Conservation (phyloP, 2,329 filamentous ascomycete species). For the Claviceps purpurea region DNA sequence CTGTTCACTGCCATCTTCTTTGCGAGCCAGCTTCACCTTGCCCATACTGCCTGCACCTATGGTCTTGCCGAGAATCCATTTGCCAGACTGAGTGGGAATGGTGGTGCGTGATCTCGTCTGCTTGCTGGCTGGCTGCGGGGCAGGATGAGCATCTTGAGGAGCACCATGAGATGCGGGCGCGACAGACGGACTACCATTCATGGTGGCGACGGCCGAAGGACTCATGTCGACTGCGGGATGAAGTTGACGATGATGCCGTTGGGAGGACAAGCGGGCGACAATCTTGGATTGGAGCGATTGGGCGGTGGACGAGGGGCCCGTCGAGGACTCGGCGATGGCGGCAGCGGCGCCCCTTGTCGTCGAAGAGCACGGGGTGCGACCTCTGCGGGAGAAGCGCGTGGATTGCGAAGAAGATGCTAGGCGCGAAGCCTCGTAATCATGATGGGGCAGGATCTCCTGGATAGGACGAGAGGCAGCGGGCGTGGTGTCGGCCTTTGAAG, state of each 20-base stretch:
- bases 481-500: slow-evolving; percentile 16
- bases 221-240: slow-evolving; percentile 32
- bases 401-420: slow-evolving; percentile 41
- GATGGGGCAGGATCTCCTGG: slow-evolving; percentile 36
- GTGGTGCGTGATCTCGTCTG: slow-evolving; percentile 56
- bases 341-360: slow-evolving; percentile 38
- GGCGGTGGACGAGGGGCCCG: slow-evolving; percentile 7
- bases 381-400: slow-evolving; percentile 53
- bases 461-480: slow-evolving; percentile 18
- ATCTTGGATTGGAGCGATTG: slow-evolving; percentile 31
- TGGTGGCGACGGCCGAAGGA: slow-evolving; percentile 31
- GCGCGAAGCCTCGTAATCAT: slow-evolving; percentile 63
- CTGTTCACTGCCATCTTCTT: slow-evolving; percentile 82
- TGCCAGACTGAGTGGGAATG: slow-evolving; percentile 79
- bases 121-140: slow-evolving; percentile 27
- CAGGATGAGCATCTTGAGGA: slow-evolving; percentile 22
- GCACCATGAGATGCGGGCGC: slow-evolving; percentile 34
- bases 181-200: slow-evolving; percentile 39
- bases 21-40: slow-evolving; percentile 91
- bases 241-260: slow-evolving; percentile 19
- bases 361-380: slow-evolving; percentile 24
- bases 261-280: slow-evolving; percentile 32
- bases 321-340: slow-evolving; percentile 27
- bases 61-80: slow-evolving; percentile 92
- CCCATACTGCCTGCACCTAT: slow-evolving; percentile 98